Conservation (phyloP, 257 asterid genomes). For the Forsythia suspensa region DNA sequence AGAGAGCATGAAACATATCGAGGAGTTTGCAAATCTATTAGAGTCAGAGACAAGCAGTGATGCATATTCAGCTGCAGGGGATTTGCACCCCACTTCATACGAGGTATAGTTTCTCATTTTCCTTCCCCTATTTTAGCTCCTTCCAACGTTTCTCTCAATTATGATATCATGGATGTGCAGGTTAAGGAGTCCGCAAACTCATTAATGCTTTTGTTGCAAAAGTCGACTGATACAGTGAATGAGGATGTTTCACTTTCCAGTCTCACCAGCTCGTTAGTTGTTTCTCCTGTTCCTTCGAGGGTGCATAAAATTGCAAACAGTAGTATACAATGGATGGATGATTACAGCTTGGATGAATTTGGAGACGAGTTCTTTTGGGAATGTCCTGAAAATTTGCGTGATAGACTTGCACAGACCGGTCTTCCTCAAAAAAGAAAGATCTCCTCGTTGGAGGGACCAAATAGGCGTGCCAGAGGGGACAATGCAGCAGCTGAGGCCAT, state of each 20-base stretch:
- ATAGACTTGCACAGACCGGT: constrained; percentile 66
- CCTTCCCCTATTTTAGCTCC: constrained; percentile 3
- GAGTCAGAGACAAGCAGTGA: constrained; percentile 42
- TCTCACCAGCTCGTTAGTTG: constrained; percentile 32
- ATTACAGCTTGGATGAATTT: constrained; percentile 47
- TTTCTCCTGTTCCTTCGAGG: constrained; percentile 52
- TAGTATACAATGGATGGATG: constrained; percentile 53
- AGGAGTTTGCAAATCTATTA: constrained; percentile 48
- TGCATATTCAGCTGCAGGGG: constrained; percentile 25
- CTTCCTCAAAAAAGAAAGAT: constrained; percentile 64
- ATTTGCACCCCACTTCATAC: constrained; percentile 26
- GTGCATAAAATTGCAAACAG: constrained; percentile 48
- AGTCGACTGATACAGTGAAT: constrained; percentile 42
- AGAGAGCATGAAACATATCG: constrained; percentile 60
- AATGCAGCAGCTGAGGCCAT: constrained; percentile 48
- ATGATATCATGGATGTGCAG: constrained; percentile 39
- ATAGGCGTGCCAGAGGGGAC: constrained; percentile 73
- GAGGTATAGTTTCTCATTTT: constrained; percentile 34
- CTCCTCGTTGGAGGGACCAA: constrained; percentile 68
- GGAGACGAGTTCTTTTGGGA: constrained; percentile 82
- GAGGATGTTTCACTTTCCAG: constrained; percentile 43
- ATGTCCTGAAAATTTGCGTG: constrained; percentile 88
- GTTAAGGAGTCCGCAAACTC: constrained; percentile 54
- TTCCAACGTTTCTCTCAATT: constrained; percentile 10
- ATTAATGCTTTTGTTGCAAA: constrained; percentile 57